These are phyloP conservation scores for Aphanomyces stellatus DNA, from an alignment of 352 stramenopile species.

Conservation along the genomic window DNA sequence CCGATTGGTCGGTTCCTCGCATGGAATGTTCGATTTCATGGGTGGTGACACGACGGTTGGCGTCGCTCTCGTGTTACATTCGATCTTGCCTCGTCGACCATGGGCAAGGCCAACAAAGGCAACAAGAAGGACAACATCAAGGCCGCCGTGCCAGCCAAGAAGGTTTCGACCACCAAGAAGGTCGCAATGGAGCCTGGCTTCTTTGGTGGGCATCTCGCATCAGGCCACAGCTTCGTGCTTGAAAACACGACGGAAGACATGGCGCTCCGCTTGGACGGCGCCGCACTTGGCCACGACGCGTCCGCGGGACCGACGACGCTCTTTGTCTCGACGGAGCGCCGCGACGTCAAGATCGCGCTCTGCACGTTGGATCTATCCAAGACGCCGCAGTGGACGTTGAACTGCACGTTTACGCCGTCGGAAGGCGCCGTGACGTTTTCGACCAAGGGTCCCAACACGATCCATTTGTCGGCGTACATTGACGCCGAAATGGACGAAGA, in stretches of 20 bases:
- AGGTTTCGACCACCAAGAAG: not conserved
- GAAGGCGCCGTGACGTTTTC: constrained; percentile 65
- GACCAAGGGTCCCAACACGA: constrained; percentile 59
- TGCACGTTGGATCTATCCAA: constrained; percentile 56
- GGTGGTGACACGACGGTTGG: too few relatives aligned
- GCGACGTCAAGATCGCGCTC: constrained; percentile 55
- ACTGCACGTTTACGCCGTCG: constrained; percentile 64
- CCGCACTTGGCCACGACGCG: constrained; percentile 52
- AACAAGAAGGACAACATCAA: too few relatives aligned
- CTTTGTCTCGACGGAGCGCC: constrained; percentile 46
- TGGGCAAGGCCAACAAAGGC: too few relatives aligned
- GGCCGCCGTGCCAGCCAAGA: not conserved
- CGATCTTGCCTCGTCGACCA: too few relatives aligned
- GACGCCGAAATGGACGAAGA: constrained; percentile 55
- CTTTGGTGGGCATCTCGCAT: constrained; percentile 61
- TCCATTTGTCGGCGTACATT: constrained; percentile 76
- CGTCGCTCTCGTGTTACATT: too few relatives aligned
- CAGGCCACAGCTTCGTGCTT: constrained; percentile 57
- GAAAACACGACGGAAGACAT: constrained; percentile 68
- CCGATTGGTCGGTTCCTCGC: too few relatives aligned
- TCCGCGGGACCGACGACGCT: constrained; percentile 58
- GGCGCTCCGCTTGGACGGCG: constrained; percentile 64
- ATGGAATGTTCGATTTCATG: too few relatives aligned
- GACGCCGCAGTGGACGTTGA: constrained; percentile 67
- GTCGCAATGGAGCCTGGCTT: constrained; percentile 41